Evolutionary conservation across 139 green algal genomes (phyloP), one percentile per base, ranked within the genome.

Genomic region (Tetraselmis chui): DNA sequence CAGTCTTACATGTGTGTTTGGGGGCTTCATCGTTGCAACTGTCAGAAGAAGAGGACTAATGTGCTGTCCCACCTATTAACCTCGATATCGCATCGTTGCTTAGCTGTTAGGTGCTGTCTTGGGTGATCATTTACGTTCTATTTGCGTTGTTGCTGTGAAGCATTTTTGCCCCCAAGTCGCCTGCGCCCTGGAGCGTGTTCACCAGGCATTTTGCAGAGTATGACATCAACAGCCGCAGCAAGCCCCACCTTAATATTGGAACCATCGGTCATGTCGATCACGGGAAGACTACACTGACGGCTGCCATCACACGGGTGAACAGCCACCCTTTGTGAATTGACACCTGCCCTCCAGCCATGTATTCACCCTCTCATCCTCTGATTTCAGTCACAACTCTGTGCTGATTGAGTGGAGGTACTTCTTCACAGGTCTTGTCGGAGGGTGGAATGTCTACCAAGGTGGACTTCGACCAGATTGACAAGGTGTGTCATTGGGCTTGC

Each of bases 381-480:
- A 28, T 31, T 28, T 77, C 75, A 27, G 0, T 77, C 29, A 90
- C 74, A 88, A 89, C 30, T 93, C 90, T 76, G 88, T 91, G 45
- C 31, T 86, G 83, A 93, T 93, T 59, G 89, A 93, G 80, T 92
- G 91, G 85, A 24, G 24, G 0, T 23, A 18, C 31, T n/a, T 59
- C 75, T 28, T 28, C 79, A 29, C 89, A 95, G 92, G 92, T 98
- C 2, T 87, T 98, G n/a, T 84, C 96, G 18, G 96, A 99, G 84
- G 86, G 85, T 0, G 94, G 95, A 23, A 90, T 91, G 18, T 88
- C 84, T 67, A 94, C 90, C 23, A 93, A 95, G 76, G 90, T 98
- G 27, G 94, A 94, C 0, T 99, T 97, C 80, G 97, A 99, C 82
- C 89, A 97, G 87, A 99, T 99, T 77, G 97, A 99, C 89, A 99